Evolutionary conservation across 177 flowering plant species (phyloP).

Genomic region (Telopea speciosissima): DNA sequence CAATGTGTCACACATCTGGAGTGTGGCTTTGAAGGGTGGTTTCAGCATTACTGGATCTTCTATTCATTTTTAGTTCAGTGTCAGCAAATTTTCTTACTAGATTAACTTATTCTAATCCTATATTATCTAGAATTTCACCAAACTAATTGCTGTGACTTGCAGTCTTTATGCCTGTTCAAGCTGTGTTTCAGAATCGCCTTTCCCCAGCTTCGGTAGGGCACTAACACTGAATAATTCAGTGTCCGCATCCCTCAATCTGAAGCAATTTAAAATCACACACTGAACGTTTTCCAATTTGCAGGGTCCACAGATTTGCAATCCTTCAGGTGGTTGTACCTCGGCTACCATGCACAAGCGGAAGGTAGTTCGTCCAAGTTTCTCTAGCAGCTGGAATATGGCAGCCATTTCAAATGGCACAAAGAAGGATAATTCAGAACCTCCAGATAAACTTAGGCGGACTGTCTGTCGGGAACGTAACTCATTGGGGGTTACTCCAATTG

Average conservation of each 20-base stretch:
- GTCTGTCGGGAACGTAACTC: no score
- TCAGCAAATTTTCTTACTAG: not conserved
- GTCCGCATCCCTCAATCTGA: not conserved
- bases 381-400: not conserved
- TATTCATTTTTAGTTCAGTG: not conserved
- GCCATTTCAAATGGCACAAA: no score
- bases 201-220: not conserved
- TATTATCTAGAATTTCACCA: not conserved
- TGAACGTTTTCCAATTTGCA: not conserved
- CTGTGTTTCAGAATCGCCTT: not conserved
- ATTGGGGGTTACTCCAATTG: no score
- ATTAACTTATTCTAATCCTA: not conserved
- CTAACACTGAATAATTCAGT: not conserved
- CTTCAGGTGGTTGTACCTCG: not conserved
- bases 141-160: not conserved
- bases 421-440: conserved; percentile 7
- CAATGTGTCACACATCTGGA: no score
- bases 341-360: not conserved
- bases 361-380: not conserved
- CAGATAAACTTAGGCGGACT: not conserved
- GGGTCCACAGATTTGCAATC: not conserved
- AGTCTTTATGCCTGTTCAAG: not conserved
- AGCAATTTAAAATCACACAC: not conserved
- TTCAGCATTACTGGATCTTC: not conserved
- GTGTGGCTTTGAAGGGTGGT: conserved; percentile 3